Percentiles rank a stretch among this genome's conserved stretches.
These are phyloP conservation scores for Cladosporium sphaerospermum DNA, from an alignment of 2,329 filamentous ascomycete genomes.

Conservation along the genomic window DNA sequence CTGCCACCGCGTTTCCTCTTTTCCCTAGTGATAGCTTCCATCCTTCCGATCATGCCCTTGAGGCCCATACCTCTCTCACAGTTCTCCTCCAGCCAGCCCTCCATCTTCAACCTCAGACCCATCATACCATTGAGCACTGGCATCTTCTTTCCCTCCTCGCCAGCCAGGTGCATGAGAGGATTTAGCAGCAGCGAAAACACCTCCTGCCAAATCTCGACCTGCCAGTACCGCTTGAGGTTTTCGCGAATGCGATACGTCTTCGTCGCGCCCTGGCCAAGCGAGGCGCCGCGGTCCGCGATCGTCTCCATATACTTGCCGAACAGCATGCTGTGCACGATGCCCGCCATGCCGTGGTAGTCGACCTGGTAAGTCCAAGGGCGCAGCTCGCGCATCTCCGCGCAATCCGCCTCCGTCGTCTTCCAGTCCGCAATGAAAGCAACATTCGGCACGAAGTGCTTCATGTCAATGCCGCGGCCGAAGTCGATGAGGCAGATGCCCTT, in stretches of 20 bases:
- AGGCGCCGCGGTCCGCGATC: slow-evolving; percentile 39
- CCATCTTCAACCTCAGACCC: slow-evolving; percentile 69
- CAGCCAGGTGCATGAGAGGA: slow-evolving; percentile 59
- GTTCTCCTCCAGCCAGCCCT: slow-evolving; percentile 71
- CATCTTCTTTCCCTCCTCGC: slow-evolving; percentile 61
- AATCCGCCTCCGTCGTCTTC: slow-evolving; percentile 82
- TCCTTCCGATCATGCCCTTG: slow-evolving; percentile 50
- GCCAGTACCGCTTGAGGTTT: slow-evolving; percentile 90
- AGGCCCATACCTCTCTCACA: slow-evolving; percentile 68
- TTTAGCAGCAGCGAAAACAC: slow-evolving; percentile 85
- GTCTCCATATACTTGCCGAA: slow-evolving; percentile 96
- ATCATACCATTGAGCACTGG: slow-evolving; percentile 68
- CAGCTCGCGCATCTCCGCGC: slow-evolving; percentile 89
- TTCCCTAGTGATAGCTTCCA: slow-evolving; percentile 62
- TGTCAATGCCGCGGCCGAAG: slow-evolving; percentile 91
- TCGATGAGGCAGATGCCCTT: slow-evolving; percentile 87
- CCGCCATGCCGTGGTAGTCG: slow-evolving; percentile 89
- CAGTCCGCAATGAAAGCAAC: slow-evolving; percentile 93
- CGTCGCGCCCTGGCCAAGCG: slow-evolving; percentile 50
- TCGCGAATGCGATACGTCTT: slow-evolving; percentile 77
- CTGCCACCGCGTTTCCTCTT: slow-evolving; percentile 25
- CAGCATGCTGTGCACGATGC: slow-evolving; percentile 78
- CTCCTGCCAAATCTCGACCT: slow-evolving; percentile 80
- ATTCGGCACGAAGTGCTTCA: slow-evolving; percentile 69
- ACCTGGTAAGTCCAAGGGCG: slow-evolving; percentile 97